Evolutionary conservation across 177 flowering plant genomes (phyloP), one percentile per base, ranked within the genome.

Genomic region (Vitis hybrid): DNA sequence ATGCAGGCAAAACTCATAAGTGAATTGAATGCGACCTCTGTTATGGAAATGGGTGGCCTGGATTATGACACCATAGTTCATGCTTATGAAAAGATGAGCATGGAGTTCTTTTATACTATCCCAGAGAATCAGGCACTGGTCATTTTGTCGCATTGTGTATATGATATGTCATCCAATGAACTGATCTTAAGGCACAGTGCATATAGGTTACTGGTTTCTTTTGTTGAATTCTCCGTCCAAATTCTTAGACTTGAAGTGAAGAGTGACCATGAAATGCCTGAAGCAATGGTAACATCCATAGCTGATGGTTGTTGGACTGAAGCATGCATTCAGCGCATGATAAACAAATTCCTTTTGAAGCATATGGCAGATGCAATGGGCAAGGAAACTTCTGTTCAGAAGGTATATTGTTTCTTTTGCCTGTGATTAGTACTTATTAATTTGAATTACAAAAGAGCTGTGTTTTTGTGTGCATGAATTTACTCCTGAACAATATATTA

Each of bases 141-240:
- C 32, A 71, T 96, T 68, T 66, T 96, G 67, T 91, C 98, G 3
- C 98, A 96, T 51, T 80, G 83, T 78, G 77, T 93, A 8, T 80
- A 85, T 81, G 95, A 93, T 72, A 82, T 96, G 91, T 84, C 93
- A 32, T 87, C 94, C 8, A 85, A 82, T 19, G 97, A 93, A 23
- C 13, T 88, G 62, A 84, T 85, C 45, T 74, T 93, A 66, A 88
- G 95, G 84, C 85, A 89, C 58, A 81, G 92, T 84, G 98, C 95
- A 26, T 81, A 80, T 66, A 80, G 86, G 66, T 79, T 85, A 2
- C 69, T 96, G 74, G 81, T 85, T 14, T 77, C 87, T 3, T 96
- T 90, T 80, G 72, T 96, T 77, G 86, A 86, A 48, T 92, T 93
- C 70, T 80, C 83, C 65, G 56, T 86, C 11, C 26, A 67, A 50